Base-by-base conservation (phyloP, 1,284 basidiomycete species). In the Ceratobasidium sp. region DNA sequence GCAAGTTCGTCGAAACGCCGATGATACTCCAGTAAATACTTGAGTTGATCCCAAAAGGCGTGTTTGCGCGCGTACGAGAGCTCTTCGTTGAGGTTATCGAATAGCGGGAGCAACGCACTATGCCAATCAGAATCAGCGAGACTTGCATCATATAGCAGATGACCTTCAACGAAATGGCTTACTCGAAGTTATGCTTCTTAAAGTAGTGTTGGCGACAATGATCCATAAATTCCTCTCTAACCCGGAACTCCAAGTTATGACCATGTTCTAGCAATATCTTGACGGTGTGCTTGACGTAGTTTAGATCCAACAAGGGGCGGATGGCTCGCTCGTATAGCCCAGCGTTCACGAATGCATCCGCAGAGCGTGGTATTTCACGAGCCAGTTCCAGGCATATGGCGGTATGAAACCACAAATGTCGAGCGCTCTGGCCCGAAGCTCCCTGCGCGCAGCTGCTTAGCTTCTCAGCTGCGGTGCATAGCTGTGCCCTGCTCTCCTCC, bases 371-470 rank as follows among this genome's bases (percentile, higher is more conserved):
- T 2, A 25, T 42, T 30, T 53, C 18, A 30, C 40, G 63, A 21
- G 63, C 63, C 11, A 66, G 7, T 23, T 56, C 63, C 21, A 66
- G 30, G n/a, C 63, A 66, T 21, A 23, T 40, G 8, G 49, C 63
- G 1, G 11, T 3, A 14, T 66, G 63, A 36, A 66, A 66, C 51
- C 63, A 53, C 5, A 66, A 23, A 21, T 53, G 63, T 25, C 51
- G 33, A 28, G 63, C 51, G 49, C 23, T 53, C 25, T 66, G 36
- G 14, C 21, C 36, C 30, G n/a, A 51, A 28, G 28, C 2, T 28
- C n/a, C n/a, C n/a, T n/a, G n/a, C 9, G 62, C 49, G 28, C 64
- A 54, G 9, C 25, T 3, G 21, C 33, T 16, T 46, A 67, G 38
- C 30, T 25, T 33, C 9, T 42, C 3, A 5, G 49, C 46, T 7